Conservation (phyloP, 2,329 filamentous ascomycete species). For the Endoconidiophora polonica region DNA sequence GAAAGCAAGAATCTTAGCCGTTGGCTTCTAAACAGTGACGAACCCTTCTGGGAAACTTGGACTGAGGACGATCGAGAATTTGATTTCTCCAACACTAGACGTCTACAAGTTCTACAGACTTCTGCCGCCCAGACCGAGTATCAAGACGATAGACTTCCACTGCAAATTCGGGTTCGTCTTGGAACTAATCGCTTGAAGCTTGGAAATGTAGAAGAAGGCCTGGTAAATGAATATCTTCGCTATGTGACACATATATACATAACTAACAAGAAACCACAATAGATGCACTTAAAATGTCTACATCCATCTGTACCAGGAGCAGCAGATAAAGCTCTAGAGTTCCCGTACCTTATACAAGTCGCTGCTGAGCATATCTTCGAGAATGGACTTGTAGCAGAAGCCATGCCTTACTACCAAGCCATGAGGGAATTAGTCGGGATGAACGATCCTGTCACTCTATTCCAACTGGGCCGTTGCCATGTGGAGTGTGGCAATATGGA, state of each 20-base stretch:
- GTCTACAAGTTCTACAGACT: conserved; percentile 45
- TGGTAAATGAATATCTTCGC: conserved; percentile 33
- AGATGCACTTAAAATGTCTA: conserved; percentile 49
- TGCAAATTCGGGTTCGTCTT: conserved; percentile 71
- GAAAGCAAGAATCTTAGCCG: conserved; percentile 58
- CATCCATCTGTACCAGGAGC: conserved; percentile 34
- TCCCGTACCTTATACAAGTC: conserved; percentile 66
- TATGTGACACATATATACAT: neutral
- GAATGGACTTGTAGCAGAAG: conserved; percentile 21
- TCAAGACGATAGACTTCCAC: conserved; percentile 53
- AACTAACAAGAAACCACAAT: conserved; percentile 8
- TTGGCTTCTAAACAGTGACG: conserved; percentile 67
- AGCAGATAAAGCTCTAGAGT: conserved; percentile 27
- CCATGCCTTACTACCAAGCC: conserved; percentile 39
- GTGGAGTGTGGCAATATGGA: conserved; percentile 43
- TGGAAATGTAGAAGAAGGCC: conserved; percentile 52
- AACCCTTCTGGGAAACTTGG: conserved; percentile 60
- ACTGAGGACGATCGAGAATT: conserved; percentile 74
- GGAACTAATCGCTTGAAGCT: conserved; percentile 67
- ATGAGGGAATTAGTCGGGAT: conserved; percentile 32
- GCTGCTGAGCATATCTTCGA: conserved; percentile 32
- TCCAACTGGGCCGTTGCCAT: conserved; percentile 52
- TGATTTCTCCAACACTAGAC: conserved; percentile 57
- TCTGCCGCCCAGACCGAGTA: conserved; percentile 33
- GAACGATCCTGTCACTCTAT: conserved; percentile 34